phyloP scores from a whole-genome alignment of 768 basidiomycete species.

The Psilocybe cubensis region DNA sequence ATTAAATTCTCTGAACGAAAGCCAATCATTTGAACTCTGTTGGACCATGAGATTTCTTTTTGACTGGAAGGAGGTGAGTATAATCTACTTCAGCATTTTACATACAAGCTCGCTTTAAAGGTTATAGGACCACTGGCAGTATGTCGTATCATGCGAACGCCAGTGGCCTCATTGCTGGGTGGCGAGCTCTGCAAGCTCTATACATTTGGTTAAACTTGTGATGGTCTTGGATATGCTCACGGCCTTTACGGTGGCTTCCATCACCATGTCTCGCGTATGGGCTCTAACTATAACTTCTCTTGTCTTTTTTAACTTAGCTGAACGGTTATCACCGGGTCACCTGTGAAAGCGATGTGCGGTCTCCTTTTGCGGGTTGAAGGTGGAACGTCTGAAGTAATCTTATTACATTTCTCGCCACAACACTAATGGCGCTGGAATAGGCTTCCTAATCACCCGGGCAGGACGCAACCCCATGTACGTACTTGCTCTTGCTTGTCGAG shows the following conservation, averaged over 20 bases:
- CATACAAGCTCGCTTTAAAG: background rate
- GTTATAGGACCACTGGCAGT: background rate
- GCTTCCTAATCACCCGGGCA: background rate
- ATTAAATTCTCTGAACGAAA: background rate
- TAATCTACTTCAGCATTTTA: background rate
- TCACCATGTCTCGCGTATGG: slow-evolving; percentile 2
- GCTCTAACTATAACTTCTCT: slow-evolving; percentile 15
- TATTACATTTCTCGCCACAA: slow-evolving; percentile 3
- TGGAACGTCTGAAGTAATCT: background rate
- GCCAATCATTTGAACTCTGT: background rate
- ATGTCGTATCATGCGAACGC: slow-evolving; percentile 6
- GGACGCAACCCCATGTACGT: background rate
- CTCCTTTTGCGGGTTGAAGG: slow-evolving; percentile 13
- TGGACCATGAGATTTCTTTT: background rate
- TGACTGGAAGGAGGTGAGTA: background rate
- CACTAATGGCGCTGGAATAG: background rate
- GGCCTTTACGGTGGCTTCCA: slow-evolving; percentile 12
- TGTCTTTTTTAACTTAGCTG: slow-evolving; percentile 10
- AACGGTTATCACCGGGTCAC: slow-evolving; percentile 11
- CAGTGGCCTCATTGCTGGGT: slow-evolving; percentile 1
- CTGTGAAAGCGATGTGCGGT: background rate
- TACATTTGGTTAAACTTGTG: slow-evolving; percentile 3
- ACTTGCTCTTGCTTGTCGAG: background rate
- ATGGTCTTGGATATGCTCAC: slow-evolving; percentile 9
- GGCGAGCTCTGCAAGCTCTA: slow-evolving; percentile 1